phyloP scores from a whole-genome alignment of 108 stramenopile species.

The Cyclotella atomus region DNA sequence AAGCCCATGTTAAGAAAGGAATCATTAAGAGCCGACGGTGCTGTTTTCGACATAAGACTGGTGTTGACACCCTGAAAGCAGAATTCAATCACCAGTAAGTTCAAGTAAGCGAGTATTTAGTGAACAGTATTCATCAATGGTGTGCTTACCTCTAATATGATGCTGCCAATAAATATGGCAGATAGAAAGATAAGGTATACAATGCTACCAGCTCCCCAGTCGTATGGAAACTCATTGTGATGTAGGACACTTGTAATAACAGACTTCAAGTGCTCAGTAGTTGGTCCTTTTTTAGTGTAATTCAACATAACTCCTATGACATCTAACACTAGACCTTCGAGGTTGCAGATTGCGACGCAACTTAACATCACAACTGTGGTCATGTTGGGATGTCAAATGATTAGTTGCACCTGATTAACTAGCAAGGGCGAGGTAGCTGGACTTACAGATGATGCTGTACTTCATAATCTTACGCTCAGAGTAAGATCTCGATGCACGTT shows the following conservation, averaged over 20 bases:
- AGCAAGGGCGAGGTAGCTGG: neutral
- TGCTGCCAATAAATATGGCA: constrained; percentile 61
- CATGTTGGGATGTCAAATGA: neutral
- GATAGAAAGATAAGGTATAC: constrained; percentile 72
- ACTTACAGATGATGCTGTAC: constrained; percentile 44
- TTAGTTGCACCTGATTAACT: too few relatives aligned
- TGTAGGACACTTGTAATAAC: constrained; percentile 11
- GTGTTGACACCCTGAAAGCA: constrained; percentile 63
- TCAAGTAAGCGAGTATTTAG: neutral
- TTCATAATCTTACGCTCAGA: constrained; percentile 75
- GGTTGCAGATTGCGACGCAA: constrained; percentile 66
- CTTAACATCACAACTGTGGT: constrained; percentile 50
- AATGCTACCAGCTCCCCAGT: constrained; percentile 68
- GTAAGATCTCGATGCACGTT: constrained; percentile 57
- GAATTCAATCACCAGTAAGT: neutral
- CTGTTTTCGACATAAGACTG: constrained; percentile 72
- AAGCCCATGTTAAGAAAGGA: constrained; percentile 66
- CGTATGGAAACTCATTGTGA: constrained; percentile 58
- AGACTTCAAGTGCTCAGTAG: constrained; percentile 3
- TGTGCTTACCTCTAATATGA: constrained; percentile 58
- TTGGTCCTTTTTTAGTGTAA: constrained; percentile 1
- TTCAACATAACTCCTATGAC: constrained; percentile 13
- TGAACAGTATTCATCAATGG: too few relatives aligned
- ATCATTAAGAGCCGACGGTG: constrained; percentile 58
- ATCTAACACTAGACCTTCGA: constrained; percentile 43